phyloP scores from a whole-genome alignment of 2,329 filamentous ascomycete genomes.

The Neurospora sp. region DNA sequence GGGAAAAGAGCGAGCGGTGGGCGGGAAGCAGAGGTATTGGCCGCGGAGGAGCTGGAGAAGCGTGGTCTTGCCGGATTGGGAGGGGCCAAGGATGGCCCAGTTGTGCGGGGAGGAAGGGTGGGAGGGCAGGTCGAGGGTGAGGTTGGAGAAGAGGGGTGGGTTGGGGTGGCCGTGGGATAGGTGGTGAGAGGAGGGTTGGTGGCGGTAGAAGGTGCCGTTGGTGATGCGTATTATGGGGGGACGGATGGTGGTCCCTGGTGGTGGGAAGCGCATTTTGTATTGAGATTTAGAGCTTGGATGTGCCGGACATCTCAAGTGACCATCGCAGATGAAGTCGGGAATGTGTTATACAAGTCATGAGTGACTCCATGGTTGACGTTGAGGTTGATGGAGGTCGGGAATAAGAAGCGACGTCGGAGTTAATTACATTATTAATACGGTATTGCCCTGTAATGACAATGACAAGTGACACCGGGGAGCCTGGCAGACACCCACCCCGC shows the following conservation, averaged over 20 bases:
- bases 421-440: neutral
- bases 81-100: conserved; percentile 80
- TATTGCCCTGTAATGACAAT: neutral
- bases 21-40: conserved; percentile 64
- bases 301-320: neutral
- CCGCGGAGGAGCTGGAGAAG: conserved; percentile 72
- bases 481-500: neutral
- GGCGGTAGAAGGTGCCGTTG: conserved; percentile 65
- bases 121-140: conserved; percentile 63
- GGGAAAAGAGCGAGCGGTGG: conserved; percentile 67
- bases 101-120: conserved; percentile 42
- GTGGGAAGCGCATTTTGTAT: conserved; percentile 26
- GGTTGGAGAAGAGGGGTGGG: conserved; percentile 60
- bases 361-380: no score
- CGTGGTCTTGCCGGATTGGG: conserved; percentile 71
- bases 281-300: neutral
- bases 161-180: conserved; percentile 46
- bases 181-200: conserved; percentile 69
- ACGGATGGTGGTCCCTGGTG: conserved; percentile 18
- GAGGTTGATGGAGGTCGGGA: neutral
- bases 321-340: neutral
- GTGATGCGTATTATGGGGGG: conserved; percentile 60
- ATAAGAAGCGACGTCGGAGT: neutral
- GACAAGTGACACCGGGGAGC: neutral
- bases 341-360: neutral